Base-by-base conservation (phyloP, 768 basidiomycete species). In the Rubroboletus satanas region DNA sequence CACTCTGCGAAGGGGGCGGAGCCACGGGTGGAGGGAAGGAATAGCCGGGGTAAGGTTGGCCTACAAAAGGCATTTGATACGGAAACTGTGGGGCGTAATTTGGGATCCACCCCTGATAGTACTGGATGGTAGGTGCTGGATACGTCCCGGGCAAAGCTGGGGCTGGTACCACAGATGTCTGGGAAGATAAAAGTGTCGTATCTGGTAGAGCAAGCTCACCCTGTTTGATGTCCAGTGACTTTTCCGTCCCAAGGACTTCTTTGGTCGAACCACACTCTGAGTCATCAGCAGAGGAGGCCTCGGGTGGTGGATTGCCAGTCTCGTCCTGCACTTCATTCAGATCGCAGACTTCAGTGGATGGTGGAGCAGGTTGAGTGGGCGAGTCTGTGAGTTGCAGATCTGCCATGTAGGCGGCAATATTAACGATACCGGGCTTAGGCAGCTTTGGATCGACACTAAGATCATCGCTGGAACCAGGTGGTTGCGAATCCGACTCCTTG, bases 61-160 rank as follows among this genome's bases (percentile, higher is more conserved):
- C 63, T 54, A 80, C 70, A 55, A 78, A 83, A 29, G 81, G 78
- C 55, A 83, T 62, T 32, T 77, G 79, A 59, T 81, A 85, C 23
- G 76, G 78, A 55, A 79, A 71, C 21, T 75, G 78, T 29, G 75
- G 76, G n/a, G 75, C 64, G 63, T 78, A 83, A 11, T 77, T 73
- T 37, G 78, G 77, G 45, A 81, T 67, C 85, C 84, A 85, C 33
- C 78, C 74, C 42, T 74, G 73, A 62, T 77, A 79, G 59, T 77
- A 83, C 23, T 74, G 76, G n/a, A 75, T 65, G 26, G 73, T 64
- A 10, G 77, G 72, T 32, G 76, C 51, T 14, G 77, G 58, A 63
- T 77, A 80, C 5, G 74, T 68, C 17, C 62, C 58, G 3, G 54
- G 55, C 14, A 64, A 48, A n/a, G 56, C 35, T 17, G 56, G 41